phyloP scores from a whole-genome alignment of 768 basidiomycete genomes.

The Coprinopsis sp. region DNA sequence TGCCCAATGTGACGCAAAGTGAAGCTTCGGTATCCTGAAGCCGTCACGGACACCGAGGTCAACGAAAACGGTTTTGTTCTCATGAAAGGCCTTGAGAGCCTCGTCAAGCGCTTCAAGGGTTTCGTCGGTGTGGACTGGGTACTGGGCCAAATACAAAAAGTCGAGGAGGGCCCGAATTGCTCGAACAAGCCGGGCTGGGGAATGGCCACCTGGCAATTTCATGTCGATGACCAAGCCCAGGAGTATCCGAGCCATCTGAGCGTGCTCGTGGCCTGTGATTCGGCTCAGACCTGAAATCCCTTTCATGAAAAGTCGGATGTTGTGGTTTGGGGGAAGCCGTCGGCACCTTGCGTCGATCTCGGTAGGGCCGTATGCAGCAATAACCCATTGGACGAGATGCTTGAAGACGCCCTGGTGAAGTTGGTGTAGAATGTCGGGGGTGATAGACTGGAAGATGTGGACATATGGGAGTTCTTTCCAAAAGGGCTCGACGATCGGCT shows the following conservation, averaged over 20 bases:
- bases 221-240: too few species aligned
- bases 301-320: slow-evolving; percentile 35
- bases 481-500: slow-evolving; percentile 17
- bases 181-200: slow-evolving; percentile 13
- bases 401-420: slow-evolving; percentile 30
- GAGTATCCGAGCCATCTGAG: slow-evolving; percentile 33
- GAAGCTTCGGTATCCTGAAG: slow-evolving; percentile 40
- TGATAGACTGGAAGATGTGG: slow-evolving; percentile 21
- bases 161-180: slow-evolving; percentile 27
- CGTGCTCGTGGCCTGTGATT: slow-evolving; percentile 41
- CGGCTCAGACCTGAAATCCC: slow-evolving; percentile 38
- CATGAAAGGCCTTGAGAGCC: slow-evolving; percentile 25
- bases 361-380: neutral
- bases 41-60: slow-evolving; percentile 22
- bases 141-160: slow-evolving; percentile 33
- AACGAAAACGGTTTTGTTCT: slow-evolving; percentile 26
- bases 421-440: slow-evolving; percentile 32
- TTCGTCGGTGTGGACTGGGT: slow-evolving; percentile 21
- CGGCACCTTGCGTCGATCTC: slow-evolving; percentile 1
- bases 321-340: slow-evolving; percentile 2
- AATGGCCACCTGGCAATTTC: slow-evolving; percentile 27
- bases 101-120: slow-evolving; percentile 21
- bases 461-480: slow-evolving; percentile 24
- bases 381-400: slow-evolving; percentile 13
- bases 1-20: slow-evolving; percentile 28